These are phyloP conservation scores for Lachnellula subtilissima DNA, from an alignment of 2,329 filamentous ascomycete species.

Conservation along the genomic window DNA sequence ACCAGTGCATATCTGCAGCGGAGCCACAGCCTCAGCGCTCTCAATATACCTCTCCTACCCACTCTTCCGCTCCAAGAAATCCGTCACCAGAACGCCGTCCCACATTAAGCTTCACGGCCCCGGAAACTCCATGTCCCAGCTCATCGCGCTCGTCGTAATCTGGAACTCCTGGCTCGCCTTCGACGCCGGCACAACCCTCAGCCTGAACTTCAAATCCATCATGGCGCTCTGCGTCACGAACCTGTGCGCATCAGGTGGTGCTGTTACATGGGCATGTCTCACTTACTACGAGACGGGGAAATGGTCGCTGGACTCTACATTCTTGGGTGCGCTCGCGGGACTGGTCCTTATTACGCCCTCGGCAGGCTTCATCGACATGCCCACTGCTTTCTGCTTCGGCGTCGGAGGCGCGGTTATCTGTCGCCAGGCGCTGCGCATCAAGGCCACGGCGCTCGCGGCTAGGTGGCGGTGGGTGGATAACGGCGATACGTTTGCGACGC, in stretches of 20 bases:
- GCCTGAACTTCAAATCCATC: constrained; percentile 78
- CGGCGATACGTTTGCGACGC: constrained; percentile 51
- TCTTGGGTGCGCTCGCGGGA: constrained; percentile 82
- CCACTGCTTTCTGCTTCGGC: constrained; percentile 55
- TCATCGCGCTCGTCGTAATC: constrained; percentile 69
- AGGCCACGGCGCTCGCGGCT: constrained; percentile 45
- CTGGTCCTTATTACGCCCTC: constrained; percentile 87
- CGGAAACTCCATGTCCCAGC: constrained; percentile 70
- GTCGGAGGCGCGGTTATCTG: constrained; percentile 53
- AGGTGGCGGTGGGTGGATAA: constrained; percentile 49
- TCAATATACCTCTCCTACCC: constrained; percentile 69
- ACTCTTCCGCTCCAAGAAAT: constrained; percentile 53
- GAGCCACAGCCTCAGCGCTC: constrained; percentile 68
- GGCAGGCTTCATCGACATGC: constrained; percentile 73
- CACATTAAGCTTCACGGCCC: constrained; percentile 59
- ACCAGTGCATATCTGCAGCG: constrained; percentile 70
- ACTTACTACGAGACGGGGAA: constrained; percentile 81
- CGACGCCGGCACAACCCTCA: constrained; percentile 80
- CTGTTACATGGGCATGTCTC: constrained; percentile 25
- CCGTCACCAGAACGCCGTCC: constrained; percentile 34
- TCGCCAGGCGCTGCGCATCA: constrained; percentile 48
- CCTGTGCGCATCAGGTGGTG: constrained; percentile 61
- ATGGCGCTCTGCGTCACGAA: constrained; percentile 90
- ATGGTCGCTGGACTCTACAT: constrained; percentile 90
- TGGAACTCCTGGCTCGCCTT: constrained; percentile 98